These are phyloP conservation scores for Physcia stellaris DNA, from an alignment of 495 filamentous ascomycete genomes.

Conservation along the genomic window DNA sequence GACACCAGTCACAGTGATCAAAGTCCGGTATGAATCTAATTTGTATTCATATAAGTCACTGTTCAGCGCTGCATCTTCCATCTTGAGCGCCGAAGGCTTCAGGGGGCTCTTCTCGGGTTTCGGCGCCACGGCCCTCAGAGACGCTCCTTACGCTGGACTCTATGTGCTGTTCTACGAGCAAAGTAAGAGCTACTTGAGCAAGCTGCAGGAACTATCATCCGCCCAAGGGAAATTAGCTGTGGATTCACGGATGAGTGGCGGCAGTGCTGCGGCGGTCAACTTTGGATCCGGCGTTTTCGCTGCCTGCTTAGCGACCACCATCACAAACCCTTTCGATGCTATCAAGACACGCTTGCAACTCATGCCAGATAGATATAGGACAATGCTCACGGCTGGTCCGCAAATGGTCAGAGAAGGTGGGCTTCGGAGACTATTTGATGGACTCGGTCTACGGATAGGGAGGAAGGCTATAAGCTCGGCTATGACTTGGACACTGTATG, in stretches of 20 bases:
- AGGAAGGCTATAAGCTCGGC: slow-evolving; percentile 87
- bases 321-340: slow-evolving; percentile 94
- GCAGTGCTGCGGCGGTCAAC: slow-evolving; percentile 59
- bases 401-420: slow-evolving; percentile 78
- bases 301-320: slow-evolving; percentile 64
- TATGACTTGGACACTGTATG: slow-evolving; percentile 92
- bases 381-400: slow-evolving; percentile 63
- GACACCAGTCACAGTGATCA: slow-evolving; percentile 95
- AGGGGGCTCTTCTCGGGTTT: slow-evolving; percentile 87
- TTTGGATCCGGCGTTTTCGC: slow-evolving; percentile 69
- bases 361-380: slow-evolving; percentile 67
- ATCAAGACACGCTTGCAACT: slow-evolving; percentile 93
- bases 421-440: slow-evolving; percentile 67
- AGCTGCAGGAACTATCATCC: slow-evolving; percentile 10
- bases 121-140: slow-evolving; percentile 82
- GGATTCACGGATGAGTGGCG: slow-evolving; percentile 11
- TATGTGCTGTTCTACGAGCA: slow-evolving; percentile 96
- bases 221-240: background rate
- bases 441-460: slow-evolving; percentile 73
- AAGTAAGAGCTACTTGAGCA: slow-evolving; percentile 52
- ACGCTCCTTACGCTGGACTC: slow-evolving; percentile 88
- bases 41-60: slow-evolving; percentile 78
- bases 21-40: slow-evolving; percentile 85
- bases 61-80: slow-evolving; percentile 55
- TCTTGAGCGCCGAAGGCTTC: slow-evolving; percentile 57